Base-by-base conservation (phyloP, 1,139 yeast genomes). In the Blastobotrys elegans region DNA sequence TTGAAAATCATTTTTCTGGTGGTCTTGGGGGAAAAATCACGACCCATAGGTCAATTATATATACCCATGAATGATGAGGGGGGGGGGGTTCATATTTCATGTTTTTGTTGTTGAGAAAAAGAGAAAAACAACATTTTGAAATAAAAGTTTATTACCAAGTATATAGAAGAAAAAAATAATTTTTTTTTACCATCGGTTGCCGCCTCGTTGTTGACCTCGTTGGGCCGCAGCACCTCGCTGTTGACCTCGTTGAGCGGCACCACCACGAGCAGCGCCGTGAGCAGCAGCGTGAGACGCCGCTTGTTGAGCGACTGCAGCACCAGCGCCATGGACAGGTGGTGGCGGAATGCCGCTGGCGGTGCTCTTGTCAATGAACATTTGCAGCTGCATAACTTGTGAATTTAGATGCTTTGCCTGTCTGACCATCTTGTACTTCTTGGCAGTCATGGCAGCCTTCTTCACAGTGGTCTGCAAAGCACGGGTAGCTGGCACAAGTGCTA, bases 391-490 rank as follows among this genome's bases (percentile, higher is more conserved):
- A 11, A 43, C 43, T 14, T 45, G 44, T 11, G 27, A 14, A 4
- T 18, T 17, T 7, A 46, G 29, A 38, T 40, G 24, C 4, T 14
- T 8, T n/a, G 40, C 40, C 14, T 49, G 43, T 10, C 27, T 32
- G 37, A 43, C 41, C 53, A 54, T 45, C 24, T 50, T 48, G 32
- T 42, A 38, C 43, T 44, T 39, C 8, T 43, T 49, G 14, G 61
- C 58, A 2, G 52, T 34, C 41, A 48, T 50, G 16, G 61, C 51
- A 48, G 53, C 38, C n/a, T 43, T 35, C 27, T 35, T 24, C 30
- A 56, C 31, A 6, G 51, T 50, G 27, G 54, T 56, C 18, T 63
- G 55, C 21, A 63, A 49, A 13, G 43, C 20, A 30, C 52, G 48
- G 31, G 55, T 40, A 1, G 53, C 52, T 18, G 61, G 60, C 5